Evolutionary conservation across 805 yeast species (phyloP), one percentile per base, ranked within the genome.

Genomic region (Hanseniaspora taiwanica): DNA sequence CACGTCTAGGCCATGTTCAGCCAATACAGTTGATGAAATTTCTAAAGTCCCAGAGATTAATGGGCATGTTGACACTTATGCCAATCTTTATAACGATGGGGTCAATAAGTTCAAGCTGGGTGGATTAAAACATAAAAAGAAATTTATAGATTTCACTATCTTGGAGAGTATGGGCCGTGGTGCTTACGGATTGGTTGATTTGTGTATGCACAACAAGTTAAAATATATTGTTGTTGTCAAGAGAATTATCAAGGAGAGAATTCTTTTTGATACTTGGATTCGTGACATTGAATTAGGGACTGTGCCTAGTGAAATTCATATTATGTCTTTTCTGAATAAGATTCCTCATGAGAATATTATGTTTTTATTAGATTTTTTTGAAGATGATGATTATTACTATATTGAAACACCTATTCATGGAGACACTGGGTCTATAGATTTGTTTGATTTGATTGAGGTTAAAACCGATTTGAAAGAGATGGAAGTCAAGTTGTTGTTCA

Each of bases 251-350:
- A 91, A 91, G 53, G 94, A 85, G 49, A 71, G 95, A 43, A 91
- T 91, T 51, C 65, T 91, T 51, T 96, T 91, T 9, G 98, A 91
- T 57, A 86, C 97, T 0, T 91, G 98, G 98, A 94, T 86, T 2
- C 69, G 97, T 41, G 97, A 91, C 58, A 72, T 95, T 20, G 72
- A 72, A 44, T 63, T 91, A 33, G 98, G 98, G 5, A 87, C 96
- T 0, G 81, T 91, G 27, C 97, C 97, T 2, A 78, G 89, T n/a
- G 98, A 91, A 58, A 91, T 91, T 48, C 94, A 86, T 56, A 78
- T 91, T 36, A 78, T 91, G 84, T 78, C 89, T 23, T 76, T 78
- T n/a, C 62, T 89, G 44, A 79, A 77, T 51, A 62, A 65, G 35
- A 72, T 72, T 42, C 93, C 91, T 1, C 96, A 89, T 58, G 91